Evolutionary conservation across 2,329 filamentous ascomycete species (phyloP).

Genomic region (Ascochyta rabiei): DNA sequence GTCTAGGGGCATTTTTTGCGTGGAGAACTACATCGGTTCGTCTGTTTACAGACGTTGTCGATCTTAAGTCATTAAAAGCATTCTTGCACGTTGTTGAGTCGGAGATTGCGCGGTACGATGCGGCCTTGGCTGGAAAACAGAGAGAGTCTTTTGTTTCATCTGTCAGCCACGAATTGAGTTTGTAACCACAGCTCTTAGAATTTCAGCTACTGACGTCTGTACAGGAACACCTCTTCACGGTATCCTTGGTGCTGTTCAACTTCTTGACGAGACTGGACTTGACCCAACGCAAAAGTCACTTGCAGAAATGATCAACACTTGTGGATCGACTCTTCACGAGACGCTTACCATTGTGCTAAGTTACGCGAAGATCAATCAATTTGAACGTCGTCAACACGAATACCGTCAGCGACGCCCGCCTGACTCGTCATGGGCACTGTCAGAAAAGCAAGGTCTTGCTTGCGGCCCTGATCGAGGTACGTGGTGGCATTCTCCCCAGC

Average conservation of each 20-base stretch:
- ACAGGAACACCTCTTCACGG: constrained; percentile 42
- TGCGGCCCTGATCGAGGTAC: constrained; percentile 10
- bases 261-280: constrained; percentile 51
- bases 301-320: constrained; percentile 54
- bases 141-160: constrained; percentile 21
- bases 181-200: neutral
- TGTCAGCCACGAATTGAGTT: constrained; percentile 25
- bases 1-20: constrained; percentile 22
- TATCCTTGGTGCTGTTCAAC: constrained; percentile 52
- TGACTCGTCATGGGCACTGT: constrained; percentile 14
- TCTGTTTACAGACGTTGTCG: constrained; percentile 19
- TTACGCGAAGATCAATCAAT: constrained; percentile 26
- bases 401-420: constrained; percentile 14
- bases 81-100: constrained; percentile 23
- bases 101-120: constrained; percentile 18
- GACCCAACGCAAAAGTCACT: constrained; percentile 49
- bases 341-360: constrained; percentile 34
- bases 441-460: constrained; percentile 5
- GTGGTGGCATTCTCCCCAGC: too few species aligned
- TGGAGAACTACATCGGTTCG: constrained; percentile 18
- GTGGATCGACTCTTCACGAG: constrained; percentile 57
- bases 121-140: constrained; percentile 17
- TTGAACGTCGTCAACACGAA: constrained; percentile 47
- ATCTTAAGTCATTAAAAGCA: constrained; percentile 16
- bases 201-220: neutral